Conservation (phyloP, 1,284 basidiomycete genomes). For the Tilletia horrida region DNA sequence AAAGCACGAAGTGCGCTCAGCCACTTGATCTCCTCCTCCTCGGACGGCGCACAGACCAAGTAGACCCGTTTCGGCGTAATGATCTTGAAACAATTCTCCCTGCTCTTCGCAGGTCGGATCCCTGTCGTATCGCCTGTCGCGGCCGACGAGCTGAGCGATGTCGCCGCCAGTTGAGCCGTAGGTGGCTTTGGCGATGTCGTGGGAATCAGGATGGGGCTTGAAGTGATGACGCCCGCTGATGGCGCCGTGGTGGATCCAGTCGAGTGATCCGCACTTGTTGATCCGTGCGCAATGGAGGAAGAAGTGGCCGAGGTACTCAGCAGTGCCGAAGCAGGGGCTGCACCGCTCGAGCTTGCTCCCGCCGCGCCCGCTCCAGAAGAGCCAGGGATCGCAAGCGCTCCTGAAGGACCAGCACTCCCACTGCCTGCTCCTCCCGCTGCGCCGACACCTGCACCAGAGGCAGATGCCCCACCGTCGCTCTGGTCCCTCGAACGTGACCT, state of each 20-base stretch:
- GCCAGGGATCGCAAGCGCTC: not conserved
- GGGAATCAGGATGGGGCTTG: constrained; percentile 10
- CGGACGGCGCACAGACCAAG: constrained; percentile 85
- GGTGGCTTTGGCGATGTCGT: not conserved
- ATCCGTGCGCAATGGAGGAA: constrained; percentile 3
- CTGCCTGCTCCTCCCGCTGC: not conserved
- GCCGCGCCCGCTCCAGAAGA: not conserved
- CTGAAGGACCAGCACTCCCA: not conserved
- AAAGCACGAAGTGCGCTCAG: constrained; percentile 70
- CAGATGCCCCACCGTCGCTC: constrained; percentile 1
- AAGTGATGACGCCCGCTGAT: not conserved
- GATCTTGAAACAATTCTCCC: constrained; percentile 80
- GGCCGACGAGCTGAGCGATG: constrained; percentile 22
- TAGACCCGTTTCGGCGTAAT: constrained; percentile 88
- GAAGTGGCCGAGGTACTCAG: constrained; percentile 13
- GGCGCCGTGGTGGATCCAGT: not conserved
- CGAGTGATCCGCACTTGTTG: not conserved
- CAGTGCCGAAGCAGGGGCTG: not conserved
- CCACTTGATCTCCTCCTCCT: constrained; percentile 99
- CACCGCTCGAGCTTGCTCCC: not conserved
- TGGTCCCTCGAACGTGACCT: not conserved
- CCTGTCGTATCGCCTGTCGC: constrained; percentile 19
- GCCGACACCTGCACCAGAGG: not conserved
- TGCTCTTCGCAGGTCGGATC: constrained; percentile 28
- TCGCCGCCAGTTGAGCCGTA: not conserved